Base-by-base conservation (phyloP, 768 basidiomycete genomes). In the Phallus indusiatus region DNA sequence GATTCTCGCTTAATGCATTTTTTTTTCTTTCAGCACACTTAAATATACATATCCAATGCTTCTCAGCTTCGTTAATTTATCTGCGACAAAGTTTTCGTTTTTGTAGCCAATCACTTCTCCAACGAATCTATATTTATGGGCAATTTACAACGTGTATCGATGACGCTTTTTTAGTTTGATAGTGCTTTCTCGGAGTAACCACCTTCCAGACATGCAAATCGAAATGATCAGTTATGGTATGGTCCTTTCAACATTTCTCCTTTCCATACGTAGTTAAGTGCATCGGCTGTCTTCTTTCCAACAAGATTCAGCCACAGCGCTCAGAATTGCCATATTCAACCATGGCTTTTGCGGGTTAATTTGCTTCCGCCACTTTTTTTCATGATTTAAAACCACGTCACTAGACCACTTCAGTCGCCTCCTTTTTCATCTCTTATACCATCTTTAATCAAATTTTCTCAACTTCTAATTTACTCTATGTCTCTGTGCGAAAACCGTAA, bases 1-100 rank as follows among this genome's bases (percentile, higher is more conserved):
- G 56, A 57, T 57, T 57, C 56, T 57, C 47, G 56, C 36, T 57
- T 57, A 57, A 57, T 57, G 56, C 56, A 57, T 24, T 17, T 48
- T 49, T 49, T 47, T 57, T 11, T 11, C 12, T n/a, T 4, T 42
- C 42, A 12, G 9, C 9, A 14, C 4, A 3, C n/a, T 11, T 11
- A 12, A 2, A 42, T 42, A n/a, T n/a, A n/a, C n/a, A n/a, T n/a
- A n/a, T 11, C 14, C 12, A 42, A 12, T 2, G 4, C 42, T n/a
- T n/a, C 42, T 2, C 42, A n/a, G 5, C 42, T 11, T n/a, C 42
- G n/a, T 4, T 42, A n/a, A 14, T 42, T 2, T n/a, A 11, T 2
- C n/a, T 42, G 42, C 4, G n/a, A 12, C 42, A 42, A 42, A 14
- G 42, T 42, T n/a, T n/a, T 42, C 2, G 12, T 42, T 42, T 42